Percentiles rank a stretch among this genome's conserved stretches.
Conservation (phyloP, 2,329 filamentous ascomycete species). For the Talaromyces sp. region DNA sequence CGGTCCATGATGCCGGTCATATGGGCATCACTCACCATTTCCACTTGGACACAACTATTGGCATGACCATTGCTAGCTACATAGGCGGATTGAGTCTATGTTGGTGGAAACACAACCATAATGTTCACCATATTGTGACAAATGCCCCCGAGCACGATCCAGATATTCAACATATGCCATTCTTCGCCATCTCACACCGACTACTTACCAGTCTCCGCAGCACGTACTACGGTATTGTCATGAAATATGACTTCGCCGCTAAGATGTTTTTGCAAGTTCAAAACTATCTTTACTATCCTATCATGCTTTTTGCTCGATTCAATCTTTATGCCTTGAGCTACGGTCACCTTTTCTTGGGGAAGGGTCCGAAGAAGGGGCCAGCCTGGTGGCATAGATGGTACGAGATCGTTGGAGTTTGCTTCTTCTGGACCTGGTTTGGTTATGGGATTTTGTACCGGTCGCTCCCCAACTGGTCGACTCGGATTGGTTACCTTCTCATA, state of each 20-base stretch:
- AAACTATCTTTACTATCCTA: slow-evolving; percentile 76
- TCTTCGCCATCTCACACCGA: slow-evolving; percentile 82
- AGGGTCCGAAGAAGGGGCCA: slow-evolving; percentile 69
- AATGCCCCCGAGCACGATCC: slow-evolving; percentile 95
- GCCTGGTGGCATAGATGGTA: slow-evolving; percentile 81
- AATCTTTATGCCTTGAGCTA: slow-evolving; percentile 82
- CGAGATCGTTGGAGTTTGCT: slow-evolving; percentile 70
- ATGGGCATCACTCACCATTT: slow-evolving; percentile 97
- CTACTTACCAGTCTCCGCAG: slow-evolving; percentile 71
- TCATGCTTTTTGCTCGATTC: slow-evolving; percentile 78
- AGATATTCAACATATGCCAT: slow-evolving; percentile 86
- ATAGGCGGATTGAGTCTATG: slow-evolving; percentile 84
- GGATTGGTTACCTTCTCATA: slow-evolving; percentile 71
- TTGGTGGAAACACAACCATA: slow-evolving; percentile 97
- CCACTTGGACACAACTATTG: slow-evolving; percentile 75
- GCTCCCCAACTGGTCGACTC: slow-evolving; percentile 66
- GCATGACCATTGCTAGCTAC: slow-evolving; percentile 86
- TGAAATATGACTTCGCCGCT: slow-evolving; percentile 73
- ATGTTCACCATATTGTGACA: slow-evolving; percentile 94
- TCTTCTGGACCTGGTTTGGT: slow-evolving; percentile 86
- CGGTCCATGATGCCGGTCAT: slow-evolving; percentile 91
- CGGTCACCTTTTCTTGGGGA: slow-evolving; percentile 68
- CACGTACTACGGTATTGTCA: slow-evolving; percentile 77
- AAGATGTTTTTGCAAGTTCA: slow-evolving; percentile 70
- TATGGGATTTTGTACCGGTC: slow-evolving; percentile 73